These are phyloP conservation scores for Candida pini DNA, from an alignment of 805 yeast genomes.

Conservation along the genomic window DNA sequence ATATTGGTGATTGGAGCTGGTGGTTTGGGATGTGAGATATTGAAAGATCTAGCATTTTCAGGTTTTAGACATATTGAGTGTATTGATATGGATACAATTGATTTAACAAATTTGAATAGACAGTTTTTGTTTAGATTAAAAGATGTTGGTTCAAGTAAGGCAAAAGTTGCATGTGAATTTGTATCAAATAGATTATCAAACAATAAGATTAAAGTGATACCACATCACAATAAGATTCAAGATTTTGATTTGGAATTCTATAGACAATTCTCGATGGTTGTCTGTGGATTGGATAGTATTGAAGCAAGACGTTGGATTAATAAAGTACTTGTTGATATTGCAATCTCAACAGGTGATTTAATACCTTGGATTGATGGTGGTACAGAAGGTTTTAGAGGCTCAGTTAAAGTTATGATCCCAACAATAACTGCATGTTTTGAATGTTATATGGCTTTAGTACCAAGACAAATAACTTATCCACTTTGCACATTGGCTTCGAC, in stretches of 20 bases:
- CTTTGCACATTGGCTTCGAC: conserved; percentile 92
- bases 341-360: conserved; percentile 41
- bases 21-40: conserved; percentile 76
- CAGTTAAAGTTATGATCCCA: conserved; percentile 81
- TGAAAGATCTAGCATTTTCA: conserved; percentile 64
- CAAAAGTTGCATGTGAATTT: conserved; percentile 56
- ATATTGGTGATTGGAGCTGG: conserved; percentile 67
- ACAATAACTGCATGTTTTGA: conserved; percentile 87
- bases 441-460: conserved; percentile 75
- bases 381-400: conserved; percentile 92
- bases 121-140: conserved; percentile 60
- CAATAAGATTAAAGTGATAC: conserved; percentile 32
- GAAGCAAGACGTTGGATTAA: conserved; percentile 93
- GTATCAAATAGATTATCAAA: conserved; percentile 38
- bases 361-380: conserved; percentile 90
- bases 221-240: conserved; percentile 63
- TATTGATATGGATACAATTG: conserved; percentile 81
- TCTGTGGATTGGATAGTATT: conserved; percentile 86
- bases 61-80: conserved; percentile 63
- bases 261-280: conserved; percentile 59
- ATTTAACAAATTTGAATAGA: conserved; percentile 67
- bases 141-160: conserved; percentile 65
- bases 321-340: conserved; percentile 56
- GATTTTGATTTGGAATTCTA: conserved; percentile 60
- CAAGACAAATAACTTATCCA: conserved; percentile 65